Conservation (phyloP, 306 rosid species). For the Cucurbita moschata region DNA sequence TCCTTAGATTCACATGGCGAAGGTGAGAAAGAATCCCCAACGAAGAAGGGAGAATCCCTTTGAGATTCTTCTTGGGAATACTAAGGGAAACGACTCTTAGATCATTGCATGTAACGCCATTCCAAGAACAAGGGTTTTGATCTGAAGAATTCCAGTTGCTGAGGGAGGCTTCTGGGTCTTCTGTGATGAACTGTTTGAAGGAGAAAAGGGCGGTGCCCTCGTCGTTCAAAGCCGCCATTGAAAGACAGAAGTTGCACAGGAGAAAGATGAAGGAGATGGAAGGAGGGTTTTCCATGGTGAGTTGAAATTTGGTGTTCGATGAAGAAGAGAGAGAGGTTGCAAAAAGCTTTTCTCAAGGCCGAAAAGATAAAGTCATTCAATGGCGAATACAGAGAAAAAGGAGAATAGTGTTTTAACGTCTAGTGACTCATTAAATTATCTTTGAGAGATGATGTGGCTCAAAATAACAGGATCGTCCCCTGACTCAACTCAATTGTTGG, state of each 20-base stretch:
- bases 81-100: conserved; percentile 62
- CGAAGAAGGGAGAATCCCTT: conserved; percentile 65
- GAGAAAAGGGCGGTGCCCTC: conserved; percentile 63
- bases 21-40: conserved; percentile 62
- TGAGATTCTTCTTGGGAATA: conserved; percentile 67
- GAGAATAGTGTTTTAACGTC: neutral
- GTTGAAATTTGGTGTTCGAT: conserved; percentile 8
- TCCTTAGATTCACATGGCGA: conserved; percentile 80
- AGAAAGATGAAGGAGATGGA: conserved; percentile 19
- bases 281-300: conserved; percentile 28
- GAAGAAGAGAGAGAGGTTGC: neutral
- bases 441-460: too few relatives aligned
- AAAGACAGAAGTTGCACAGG: conserved; percentile 25
- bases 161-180: conserved; percentile 60
- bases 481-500: too few relatives aligned
- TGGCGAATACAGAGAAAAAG: neutral
- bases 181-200: conserved; percentile 38
- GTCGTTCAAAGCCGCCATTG: conserved; percentile 34
- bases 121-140: conserved; percentile 77
- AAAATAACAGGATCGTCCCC: too few relatives aligned
- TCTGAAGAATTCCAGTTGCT: conserved; percentile 79
- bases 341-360: too few relatives aligned
- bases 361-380: conserved; percentile 16
- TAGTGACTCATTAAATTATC: neutral
- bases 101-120: conserved; percentile 78